Base-by-base conservation (phyloP, 768 basidiomycete species). In the Leccinum arenicola region DNA sequence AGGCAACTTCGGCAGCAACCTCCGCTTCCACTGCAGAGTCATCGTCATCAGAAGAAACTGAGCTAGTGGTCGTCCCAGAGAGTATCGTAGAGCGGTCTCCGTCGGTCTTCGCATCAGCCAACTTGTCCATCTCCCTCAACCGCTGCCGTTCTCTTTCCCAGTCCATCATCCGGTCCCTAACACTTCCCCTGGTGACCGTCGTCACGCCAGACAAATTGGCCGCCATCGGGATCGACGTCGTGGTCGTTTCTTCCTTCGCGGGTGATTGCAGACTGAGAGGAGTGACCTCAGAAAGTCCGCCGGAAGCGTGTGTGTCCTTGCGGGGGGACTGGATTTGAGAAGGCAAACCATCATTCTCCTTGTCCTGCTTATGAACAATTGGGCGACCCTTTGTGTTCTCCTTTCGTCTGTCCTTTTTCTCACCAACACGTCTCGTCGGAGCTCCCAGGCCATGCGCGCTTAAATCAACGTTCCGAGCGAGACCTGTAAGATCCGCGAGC, bases 81-180 rank as follows among this genome's bases (percentile, higher is more conserved):
- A 54, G 67, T 21, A 65, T 55, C 33, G 63, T 66, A 59, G 65
- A 70, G 74, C 73, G 62, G 66, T 75, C 72, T 75, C 76, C 45
- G 70, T 75, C 66, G 73, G 71, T 59, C 71, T 78, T 66, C 79
- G 80, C 64, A 66, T 89, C 87, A 67, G 85, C 79, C 66, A 87
- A 59, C 59, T 78, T 76, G 60, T 80, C 80, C 78, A 89, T 85
- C 77, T 89, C 88, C 64, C 88, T 79, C 67, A 90, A 71, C 59
- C 87, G 76, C 71, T 85, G 80, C 36, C 82, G 80, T 70, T 90
- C 88, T 45, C 84, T 76, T 68, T 91, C 88, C 88, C 89, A 91
- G 64, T 90, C 89, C 63, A 78, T 78, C 63, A 91, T 85, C 11
- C 89, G 78, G 58, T 88, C 82, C 58, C 79, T 80, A 17, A 79